Evolutionary conservation across 78 protist genomes (phyloP).

Genomic region (Bodo saltans): DNA sequence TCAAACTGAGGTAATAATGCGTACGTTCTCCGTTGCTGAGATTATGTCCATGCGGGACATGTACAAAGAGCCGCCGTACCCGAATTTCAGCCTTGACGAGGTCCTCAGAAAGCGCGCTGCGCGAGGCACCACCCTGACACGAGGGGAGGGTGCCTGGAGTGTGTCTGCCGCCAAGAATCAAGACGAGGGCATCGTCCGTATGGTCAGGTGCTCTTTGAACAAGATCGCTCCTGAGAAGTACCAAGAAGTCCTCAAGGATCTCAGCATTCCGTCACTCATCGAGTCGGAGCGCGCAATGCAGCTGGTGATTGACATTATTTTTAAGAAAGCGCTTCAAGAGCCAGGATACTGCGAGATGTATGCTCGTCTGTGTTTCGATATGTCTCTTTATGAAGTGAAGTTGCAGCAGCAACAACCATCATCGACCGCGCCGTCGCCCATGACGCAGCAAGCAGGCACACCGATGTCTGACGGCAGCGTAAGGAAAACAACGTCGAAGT

Average conservation of each 20-base stretch:
- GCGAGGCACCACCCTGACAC: neutral
- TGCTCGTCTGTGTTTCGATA: neutral
- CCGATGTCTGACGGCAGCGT: too few relatives aligned
- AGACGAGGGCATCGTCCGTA: neutral
- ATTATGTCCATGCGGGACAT: neutral
- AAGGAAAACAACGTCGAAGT: neutral
- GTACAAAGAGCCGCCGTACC: neutral
- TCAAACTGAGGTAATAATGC: too few relatives aligned
- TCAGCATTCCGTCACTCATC: neutral
- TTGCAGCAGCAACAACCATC: too few relatives aligned
- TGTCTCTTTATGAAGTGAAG: neutral
- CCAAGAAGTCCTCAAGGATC: neutral
- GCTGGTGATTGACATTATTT: neutral
- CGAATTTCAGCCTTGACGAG: neutral
- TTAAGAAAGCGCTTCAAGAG: conserved; percentile 14
- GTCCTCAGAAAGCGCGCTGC: neutral
- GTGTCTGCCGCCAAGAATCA: neutral
- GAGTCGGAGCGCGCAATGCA: neutral
- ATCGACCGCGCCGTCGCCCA: too few relatives aligned
- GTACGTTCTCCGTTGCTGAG: too few relatives aligned
- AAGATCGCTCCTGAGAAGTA: conserved; percentile 27
- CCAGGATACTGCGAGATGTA: neutral
- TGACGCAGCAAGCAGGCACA: too few relatives aligned
- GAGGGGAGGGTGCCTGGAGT: neutral
- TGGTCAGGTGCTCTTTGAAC: neutral